Conservation (phyloP, 345 rosid genomes). For the Aquilaria yunnanensis region DNA sequence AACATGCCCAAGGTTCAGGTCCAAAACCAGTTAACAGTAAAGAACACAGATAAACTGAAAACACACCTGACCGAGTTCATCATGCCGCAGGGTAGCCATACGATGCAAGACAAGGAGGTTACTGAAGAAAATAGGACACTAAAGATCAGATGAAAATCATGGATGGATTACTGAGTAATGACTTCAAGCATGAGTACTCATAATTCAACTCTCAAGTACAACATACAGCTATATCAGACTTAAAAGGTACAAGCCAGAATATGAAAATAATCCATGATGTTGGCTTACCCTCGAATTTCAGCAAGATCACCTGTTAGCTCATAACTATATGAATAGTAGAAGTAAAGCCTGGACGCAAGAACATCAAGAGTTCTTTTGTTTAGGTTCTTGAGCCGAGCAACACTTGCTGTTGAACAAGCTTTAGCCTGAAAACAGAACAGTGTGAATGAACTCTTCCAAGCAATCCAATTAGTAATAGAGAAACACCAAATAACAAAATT, state of each 20-base stretch:
- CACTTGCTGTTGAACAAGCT: slow-evolving; percentile 79
- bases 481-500: neutral
- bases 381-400: slow-evolving; percentile 57
- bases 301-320: slow-evolving; percentile 79
- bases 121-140: slow-evolving; percentile 23
- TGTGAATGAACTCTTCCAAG: neutral
- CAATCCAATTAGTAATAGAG: neutral
- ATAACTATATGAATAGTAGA: slow-evolving; percentile 72
- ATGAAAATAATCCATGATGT: neutral
- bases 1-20: slow-evolving; percentile 7
- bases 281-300: slow-evolving; percentile 69
- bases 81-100: slow-evolving; percentile 82
- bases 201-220: neutral
- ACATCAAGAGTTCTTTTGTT: slow-evolving; percentile 80
- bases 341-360: slow-evolving; percentile 70
- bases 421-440: slow-evolving; percentile 51
- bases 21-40: slow-evolving; percentile 4
- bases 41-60: slow-evolving; percentile 1
- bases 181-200: neutral
- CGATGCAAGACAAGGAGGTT: slow-evolving; percentile 76
- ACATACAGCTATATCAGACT: neutral
- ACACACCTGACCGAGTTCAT: slow-evolving; percentile 82
- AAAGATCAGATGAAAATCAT: neutral
- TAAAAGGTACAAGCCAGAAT: neutral
- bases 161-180: too few relatives aligned